Conservation (phyloP, 306 rosid genomes). For the Cicer pinnatifidum region DNA sequence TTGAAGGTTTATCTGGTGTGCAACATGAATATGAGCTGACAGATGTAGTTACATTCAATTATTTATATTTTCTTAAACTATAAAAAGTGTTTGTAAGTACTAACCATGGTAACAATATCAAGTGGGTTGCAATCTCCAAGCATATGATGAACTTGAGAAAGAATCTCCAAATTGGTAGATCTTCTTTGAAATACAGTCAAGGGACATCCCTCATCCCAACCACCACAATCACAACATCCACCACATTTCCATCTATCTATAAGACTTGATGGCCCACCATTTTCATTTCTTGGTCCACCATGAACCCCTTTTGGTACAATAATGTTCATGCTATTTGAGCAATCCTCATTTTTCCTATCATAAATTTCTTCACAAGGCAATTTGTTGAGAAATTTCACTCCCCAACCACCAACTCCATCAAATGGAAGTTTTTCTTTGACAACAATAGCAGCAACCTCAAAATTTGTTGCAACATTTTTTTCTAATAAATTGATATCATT, state of each 20-base stretch:
- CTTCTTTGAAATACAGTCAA: slow-evolving; percentile 67
- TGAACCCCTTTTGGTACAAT: slow-evolving; percentile 83
- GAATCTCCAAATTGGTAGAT: slow-evolving; percentile 45
- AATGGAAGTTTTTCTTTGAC: slow-evolving; percentile 69
- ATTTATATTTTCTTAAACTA: too few species aligned
- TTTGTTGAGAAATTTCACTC: slow-evolving; percentile 82
- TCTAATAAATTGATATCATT: slow-evolving; percentile 45
- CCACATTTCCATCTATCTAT: slow-evolving; percentile 86
- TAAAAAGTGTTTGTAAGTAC: neutral
- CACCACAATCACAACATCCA: slow-evolving; percentile 91
- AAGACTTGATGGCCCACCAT: slow-evolving; percentile 81
- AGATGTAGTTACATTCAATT: too few species aligned
- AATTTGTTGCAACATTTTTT: slow-evolving; percentile 62
- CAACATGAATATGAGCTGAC: too few species aligned
- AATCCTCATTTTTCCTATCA: slow-evolving; percentile 50
- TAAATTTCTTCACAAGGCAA: slow-evolving; percentile 54
- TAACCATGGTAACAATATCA: slow-evolving; percentile 64
- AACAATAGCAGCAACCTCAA: slow-evolving; percentile 79
- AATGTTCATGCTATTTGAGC: slow-evolving; percentile 63
- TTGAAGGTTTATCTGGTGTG: too few species aligned
- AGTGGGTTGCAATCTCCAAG: slow-evolving; percentile 66
- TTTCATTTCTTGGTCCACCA: slow-evolving; percentile 80
- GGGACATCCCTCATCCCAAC: slow-evolving; percentile 98
- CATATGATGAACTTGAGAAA: slow-evolving; percentile 44
- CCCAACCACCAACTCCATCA: slow-evolving; percentile 84